Evolutionary conservation across 208 protist genomes (phyloP).

Genomic region (Kentomonas sorsogonicus): DNA sequence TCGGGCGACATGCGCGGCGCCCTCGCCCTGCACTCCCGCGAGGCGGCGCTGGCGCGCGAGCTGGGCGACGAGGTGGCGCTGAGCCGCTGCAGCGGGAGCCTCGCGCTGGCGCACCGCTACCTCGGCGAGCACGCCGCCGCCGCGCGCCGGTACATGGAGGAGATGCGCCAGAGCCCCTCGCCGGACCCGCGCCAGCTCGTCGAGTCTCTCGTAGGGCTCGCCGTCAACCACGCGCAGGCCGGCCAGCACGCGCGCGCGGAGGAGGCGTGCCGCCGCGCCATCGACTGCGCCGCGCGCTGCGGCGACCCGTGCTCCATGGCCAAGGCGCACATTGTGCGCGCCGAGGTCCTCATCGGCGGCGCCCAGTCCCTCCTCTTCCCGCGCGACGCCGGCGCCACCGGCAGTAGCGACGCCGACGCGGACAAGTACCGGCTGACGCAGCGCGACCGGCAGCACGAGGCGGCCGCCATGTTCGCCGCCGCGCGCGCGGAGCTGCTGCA

Average conservation of each 20-base stretch:
- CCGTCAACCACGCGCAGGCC: slow-evolving; percentile 24
- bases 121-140: slow-evolving; percentile 31
- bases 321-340: slow-evolving; percentile 42
- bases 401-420: no score
- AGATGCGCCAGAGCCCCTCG: slow-evolving; percentile 21
- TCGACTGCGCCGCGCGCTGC: slow-evolving; percentile 15
- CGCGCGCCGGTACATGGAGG: slow-evolving; percentile 34
- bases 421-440: no score
- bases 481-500: slow-evolving; percentile 24
- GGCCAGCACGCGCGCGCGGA: slow-evolving; percentile 35
- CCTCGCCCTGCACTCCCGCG: slow-evolving; percentile 28
- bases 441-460: no score
- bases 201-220: slow-evolving; percentile 41
- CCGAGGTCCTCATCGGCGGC: slow-evolving; percentile 30
- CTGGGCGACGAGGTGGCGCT: slow-evolving; percentile 23
- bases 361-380: no score
- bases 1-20: slow-evolving; percentile 42
- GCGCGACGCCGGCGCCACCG: no score
- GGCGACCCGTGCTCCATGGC: slow-evolving; percentile 29
- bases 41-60: slow-evolving; percentile 37
- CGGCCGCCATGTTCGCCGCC: slow-evolving; percentile 12
- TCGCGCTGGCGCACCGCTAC: slow-evolving; percentile 38
- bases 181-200: slow-evolving; percentile 40
- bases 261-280: slow-evolving; percentile 15
- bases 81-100: slow-evolving; percentile 35